Percentiles rank a stretch among this genome's conserved stretches.
Conservation (phyloP, 176 grass and related monocot genomes). For the Alopecurus myosuroides region DNA sequence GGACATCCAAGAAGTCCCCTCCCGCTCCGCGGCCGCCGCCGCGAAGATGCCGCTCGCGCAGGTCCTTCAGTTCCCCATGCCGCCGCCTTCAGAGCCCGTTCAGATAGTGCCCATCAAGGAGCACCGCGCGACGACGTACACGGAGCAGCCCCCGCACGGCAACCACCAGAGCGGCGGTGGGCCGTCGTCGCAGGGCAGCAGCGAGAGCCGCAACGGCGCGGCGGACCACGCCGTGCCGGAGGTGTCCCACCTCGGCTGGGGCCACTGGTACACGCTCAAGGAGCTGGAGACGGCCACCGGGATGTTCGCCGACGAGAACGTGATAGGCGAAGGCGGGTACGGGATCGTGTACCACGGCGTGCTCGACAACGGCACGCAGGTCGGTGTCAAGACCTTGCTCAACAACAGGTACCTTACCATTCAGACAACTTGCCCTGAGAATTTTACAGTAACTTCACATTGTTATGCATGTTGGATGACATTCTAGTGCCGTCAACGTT, state of each 20-base stretch:
- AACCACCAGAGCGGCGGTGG: conserved; percentile 43
- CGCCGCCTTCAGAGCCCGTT: conserved; percentile 19
- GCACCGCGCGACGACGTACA: conserved; percentile 44
- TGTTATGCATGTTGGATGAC: background rate
- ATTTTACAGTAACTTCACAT: background rate
- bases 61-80: conserved; percentile 24
- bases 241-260: conserved; percentile 80
- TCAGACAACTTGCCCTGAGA: background rate
- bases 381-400: conserved; percentile 90
- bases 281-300: conserved; percentile 81
- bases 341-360: conserved; percentile 93
- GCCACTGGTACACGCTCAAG: conserved; percentile 88
- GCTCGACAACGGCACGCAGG: conserved; percentile 64
- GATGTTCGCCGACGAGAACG: conserved; percentile 80
- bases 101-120: conserved; percentile 53
- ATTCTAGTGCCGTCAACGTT: background rate
- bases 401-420: conserved; percentile 68
- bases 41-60: conserved; percentile 30
- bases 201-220: conserved; percentile 30
- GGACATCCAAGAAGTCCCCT: conserved; percentile 43
- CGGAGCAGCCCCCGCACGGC: conserved; percentile 35
- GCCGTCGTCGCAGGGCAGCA: conserved; percentile 45
- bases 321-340: conserved; percentile 93
- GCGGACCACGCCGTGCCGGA: conserved; percentile 44
- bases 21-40: background rate